Percentiles rank a stretch among this genome's conserved stretches.
Evolutionary conservation across 768 basidiomycete genomes (phyloP).

Genomic region (Mycena capillaripes): DNA sequence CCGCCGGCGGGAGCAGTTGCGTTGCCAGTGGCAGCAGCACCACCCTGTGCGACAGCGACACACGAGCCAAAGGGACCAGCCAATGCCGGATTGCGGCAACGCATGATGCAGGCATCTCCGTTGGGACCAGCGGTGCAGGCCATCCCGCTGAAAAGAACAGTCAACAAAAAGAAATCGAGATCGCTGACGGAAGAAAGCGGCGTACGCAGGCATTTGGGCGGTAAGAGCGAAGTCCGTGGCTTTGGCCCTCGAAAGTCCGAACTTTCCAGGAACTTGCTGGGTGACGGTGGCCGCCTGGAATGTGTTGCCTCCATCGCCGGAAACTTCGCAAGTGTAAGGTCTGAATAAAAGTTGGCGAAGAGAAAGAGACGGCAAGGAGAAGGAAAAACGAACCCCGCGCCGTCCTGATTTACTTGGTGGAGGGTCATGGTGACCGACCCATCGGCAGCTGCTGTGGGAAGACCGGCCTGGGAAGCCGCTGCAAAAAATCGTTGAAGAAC

Average conservation of each 20-base stretch:
- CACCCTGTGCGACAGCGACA: constrained; percentile 13
- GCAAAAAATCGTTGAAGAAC: not conserved
- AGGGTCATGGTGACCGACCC: constrained; percentile 32
- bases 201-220: constrained; percentile 32
- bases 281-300: constrained; percentile 33
- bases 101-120: constrained; percentile 32
- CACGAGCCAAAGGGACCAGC: constrained; percentile 31
- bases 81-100: constrained; percentile 18
- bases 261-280: constrained; percentile 19
- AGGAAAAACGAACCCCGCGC: constrained; percentile 21
- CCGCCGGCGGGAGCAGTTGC: constrained; percentile 1
- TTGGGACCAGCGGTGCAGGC: constrained; percentile 33
- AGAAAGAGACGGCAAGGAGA: not conserved
- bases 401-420: constrained; percentile 35
- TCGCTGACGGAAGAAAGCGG: not conserved
- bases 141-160: constrained; percentile 21
- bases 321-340: constrained; percentile 32
- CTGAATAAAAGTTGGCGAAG: not conserved
- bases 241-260: constrained; percentile 7
- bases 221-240: constrained; percentile 26
- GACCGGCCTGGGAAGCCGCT: constrained; percentile 32
- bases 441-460: constrained; percentile 28
- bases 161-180: not conserved
- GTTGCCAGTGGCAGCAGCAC: not conserved
- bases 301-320: constrained; percentile 31